A percentile compares a stretch with the other conserved stretches of the same genome.
These are phyloP conservation scores for Isatis tinctoria DNA, from an alignment of 345 rosid genomes.

Conservation along the genomic window DNA sequence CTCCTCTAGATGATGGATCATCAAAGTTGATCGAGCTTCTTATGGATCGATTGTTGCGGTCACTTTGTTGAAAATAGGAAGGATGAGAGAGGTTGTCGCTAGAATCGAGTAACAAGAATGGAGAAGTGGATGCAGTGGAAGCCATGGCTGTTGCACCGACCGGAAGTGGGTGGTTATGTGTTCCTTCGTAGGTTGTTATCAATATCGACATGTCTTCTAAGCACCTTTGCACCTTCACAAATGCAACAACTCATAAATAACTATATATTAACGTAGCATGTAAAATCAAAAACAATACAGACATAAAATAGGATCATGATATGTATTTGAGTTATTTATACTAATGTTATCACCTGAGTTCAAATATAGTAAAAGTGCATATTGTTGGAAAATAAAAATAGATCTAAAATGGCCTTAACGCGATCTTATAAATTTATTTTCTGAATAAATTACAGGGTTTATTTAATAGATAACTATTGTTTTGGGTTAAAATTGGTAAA, in stretches of 20 bases:
- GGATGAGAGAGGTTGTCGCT: conserved; percentile 27
- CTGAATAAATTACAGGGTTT: not conserved
- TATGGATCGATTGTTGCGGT: not conserved
- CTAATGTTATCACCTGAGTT: not conserved
- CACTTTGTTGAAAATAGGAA: conserved; percentile 19
- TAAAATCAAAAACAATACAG: not conserved
- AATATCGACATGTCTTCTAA: conserved; percentile 41
- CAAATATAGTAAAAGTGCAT: not conserved
- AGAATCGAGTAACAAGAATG: conserved; percentile 33
- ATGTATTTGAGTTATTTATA: not conserved
- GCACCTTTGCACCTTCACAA: conserved; percentile 43
- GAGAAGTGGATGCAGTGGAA: conserved; percentile 36
- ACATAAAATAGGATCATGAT: not conserved
- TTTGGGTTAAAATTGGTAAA: no score
- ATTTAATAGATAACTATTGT: not conserved
- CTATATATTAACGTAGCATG: not conserved
- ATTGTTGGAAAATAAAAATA: not conserved
- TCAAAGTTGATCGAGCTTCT: conserved; percentile 26
- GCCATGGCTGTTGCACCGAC: conserved; percentile 49
- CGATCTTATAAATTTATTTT: not conserved
- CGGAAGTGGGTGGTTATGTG: conserved; percentile 48
- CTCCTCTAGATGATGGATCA: conserved; percentile 25
- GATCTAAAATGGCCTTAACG: not conserved
- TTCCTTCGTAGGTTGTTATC: conserved; percentile 48
- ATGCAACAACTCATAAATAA: not conserved